Evolutionary conservation across 495 filamentous ascomycete genomes (phyloP), one percentile per base, ranked within the genome.

Genomic region (Penicillium maclennaniae): DNA sequence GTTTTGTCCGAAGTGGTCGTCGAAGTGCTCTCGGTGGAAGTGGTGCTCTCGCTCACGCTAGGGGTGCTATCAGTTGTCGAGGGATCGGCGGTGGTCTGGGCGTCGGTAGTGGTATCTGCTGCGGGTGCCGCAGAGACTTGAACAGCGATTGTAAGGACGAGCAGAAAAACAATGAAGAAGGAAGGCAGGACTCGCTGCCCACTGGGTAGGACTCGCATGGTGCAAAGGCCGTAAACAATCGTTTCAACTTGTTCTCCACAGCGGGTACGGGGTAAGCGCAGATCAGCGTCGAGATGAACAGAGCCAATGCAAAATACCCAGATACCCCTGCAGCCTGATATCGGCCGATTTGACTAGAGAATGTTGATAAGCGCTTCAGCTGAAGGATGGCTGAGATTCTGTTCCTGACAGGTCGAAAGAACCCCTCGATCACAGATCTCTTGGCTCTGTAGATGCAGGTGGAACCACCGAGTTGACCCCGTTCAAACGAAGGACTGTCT

Each of bases 31-130:
- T 48, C 25, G n/a, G 53, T 53, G 28, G 52, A 45, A 43, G 51
- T 21, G 40, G 60, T 55, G 49, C 57, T 61, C 27, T 49, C 46
- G 42, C 47, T 59, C 51, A 46, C 56, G 48, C 56, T 65, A 53
- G 59, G 48, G 45, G 56, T 42, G 42, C 43, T 65, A 42, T 65
- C 59, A 55, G 55, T 62, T 48, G 56, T 56, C 20, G 59, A 63
- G 47, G 38, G 63, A 62, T 66, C 63, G 55, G 48, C 61, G 58
- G 61, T 61, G 61, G 63, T 64, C 61, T 59, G 56, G 51, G 63
- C 63, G 57, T 55, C 49, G 27, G 59, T 48, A 17, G 52, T 54
- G 23, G 48, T 43, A 56, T 57, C 50, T n/a, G 47, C 57, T 20
- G 56, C 60, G 2, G 54, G 54, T 15, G 54, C 47, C 12, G 61